Evolutionary conservation across 2,329 filamentous ascomycete species (phyloP).

Genomic region (Xylariaceae sp.): DNA sequence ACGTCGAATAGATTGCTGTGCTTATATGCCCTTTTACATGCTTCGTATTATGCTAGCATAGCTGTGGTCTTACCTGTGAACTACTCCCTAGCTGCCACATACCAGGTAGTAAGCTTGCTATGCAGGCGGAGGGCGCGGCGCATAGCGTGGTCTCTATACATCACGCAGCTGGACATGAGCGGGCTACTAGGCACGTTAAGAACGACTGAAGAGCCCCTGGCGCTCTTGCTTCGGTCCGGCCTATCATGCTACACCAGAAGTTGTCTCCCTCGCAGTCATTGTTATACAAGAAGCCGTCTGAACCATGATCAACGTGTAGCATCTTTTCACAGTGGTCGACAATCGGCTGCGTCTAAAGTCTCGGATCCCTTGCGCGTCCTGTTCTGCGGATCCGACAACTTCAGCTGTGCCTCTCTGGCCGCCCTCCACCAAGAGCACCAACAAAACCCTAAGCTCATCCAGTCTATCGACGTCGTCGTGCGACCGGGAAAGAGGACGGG

Average conservation of each 20-base stretch:
- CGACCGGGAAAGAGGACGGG: slow-evolving; percentile 80
- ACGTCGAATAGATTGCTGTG: too few relatives aligned
- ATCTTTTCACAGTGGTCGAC: background rate
- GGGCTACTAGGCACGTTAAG: background rate
- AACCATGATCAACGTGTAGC: background rate
- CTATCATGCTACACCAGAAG: background rate
- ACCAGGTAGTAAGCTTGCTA: too few relatives aligned
- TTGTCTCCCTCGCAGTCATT: background rate
- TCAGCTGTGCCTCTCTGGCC: slow-evolving; percentile 79
- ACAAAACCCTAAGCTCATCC: slow-evolving; percentile 60
- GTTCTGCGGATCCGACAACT: slow-evolving; percentile 92
- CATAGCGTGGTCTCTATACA: background rate
- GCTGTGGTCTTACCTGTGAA: too few relatives aligned
- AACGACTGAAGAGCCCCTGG: background rate
- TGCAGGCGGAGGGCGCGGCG: too few relatives aligned
- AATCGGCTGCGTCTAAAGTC: background rate
- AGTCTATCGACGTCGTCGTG: slow-evolving; percentile 85
- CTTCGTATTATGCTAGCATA: too few relatives aligned
- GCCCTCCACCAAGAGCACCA: slow-evolving; percentile 69
- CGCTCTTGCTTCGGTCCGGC: background rate
- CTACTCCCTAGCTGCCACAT: too few relatives aligned
- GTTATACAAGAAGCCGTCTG: background rate
- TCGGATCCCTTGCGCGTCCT: slow-evolving; percentile 77
- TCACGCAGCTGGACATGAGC: slow-evolving; percentile 2
- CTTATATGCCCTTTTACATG: too few relatives aligned